Conservation (phyloP, 192 early-diverging fungal species). For the Anaeromyces robustus region DNA sequence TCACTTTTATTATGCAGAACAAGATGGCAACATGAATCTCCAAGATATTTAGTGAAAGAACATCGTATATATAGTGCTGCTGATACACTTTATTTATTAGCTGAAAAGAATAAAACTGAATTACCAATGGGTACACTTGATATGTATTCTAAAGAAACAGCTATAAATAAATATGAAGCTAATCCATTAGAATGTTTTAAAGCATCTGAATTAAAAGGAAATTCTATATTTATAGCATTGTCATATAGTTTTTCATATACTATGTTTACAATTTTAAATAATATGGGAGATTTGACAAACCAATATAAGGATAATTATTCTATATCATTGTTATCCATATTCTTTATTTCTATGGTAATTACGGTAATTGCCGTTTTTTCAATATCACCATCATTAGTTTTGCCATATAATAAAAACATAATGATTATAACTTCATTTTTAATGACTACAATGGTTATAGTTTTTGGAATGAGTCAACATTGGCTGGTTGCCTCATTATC, state of each 20-base stretch:
- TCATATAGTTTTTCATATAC: background rate
- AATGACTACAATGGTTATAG: background rate
- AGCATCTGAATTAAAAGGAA: background rate
- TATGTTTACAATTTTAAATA: background rate
- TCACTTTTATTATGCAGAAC: background rate
- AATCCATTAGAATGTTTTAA: background rate
- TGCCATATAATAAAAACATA: background rate
- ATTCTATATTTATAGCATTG: background rate
- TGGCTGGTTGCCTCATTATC: background rate
- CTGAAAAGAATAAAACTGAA: background rate
- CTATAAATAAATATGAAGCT: background rate
- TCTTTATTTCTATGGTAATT: background rate
- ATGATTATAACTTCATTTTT: background rate
- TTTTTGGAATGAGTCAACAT: background rate
- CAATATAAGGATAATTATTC: background rate
- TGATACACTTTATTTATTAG: background rate
- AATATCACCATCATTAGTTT: background rate
- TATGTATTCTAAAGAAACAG: background rate
- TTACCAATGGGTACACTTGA: background rate
- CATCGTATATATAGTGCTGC: background rate
- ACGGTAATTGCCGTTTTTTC: background rate
- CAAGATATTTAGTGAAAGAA: background rate
- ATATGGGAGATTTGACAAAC: background rate
- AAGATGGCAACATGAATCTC: background rate
- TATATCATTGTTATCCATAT: background rate